Conservation (phyloP, 495 filamentous ascomycete genomes). For the Bryoglossum gracile region DNA sequence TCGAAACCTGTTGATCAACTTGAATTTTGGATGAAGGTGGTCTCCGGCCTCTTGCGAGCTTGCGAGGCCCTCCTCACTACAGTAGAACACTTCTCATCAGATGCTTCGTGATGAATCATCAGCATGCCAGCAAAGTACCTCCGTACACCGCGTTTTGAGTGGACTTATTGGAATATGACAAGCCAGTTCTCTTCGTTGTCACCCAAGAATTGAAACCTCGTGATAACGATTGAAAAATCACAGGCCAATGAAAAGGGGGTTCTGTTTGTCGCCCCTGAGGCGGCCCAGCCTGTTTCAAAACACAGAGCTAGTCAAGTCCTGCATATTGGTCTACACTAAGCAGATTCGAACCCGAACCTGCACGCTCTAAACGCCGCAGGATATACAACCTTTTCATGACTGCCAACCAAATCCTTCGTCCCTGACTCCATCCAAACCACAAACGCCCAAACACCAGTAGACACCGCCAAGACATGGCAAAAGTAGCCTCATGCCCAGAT, state of each 20-base stretch:
- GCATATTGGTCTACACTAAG: background rate
- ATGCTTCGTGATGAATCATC: too few relatives aligned
- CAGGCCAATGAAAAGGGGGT: background rate
- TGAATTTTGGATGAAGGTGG: background rate
- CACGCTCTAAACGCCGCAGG: constrained; percentile 7
- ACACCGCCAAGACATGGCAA: background rate
- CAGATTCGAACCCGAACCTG: constrained; percentile 1
- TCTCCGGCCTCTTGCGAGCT: background rate
- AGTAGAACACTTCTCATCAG: too few relatives aligned
- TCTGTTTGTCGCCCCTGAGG: constrained; percentile 4
- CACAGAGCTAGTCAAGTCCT: constrained; percentile 5
- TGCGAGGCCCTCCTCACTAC: too few relatives aligned
- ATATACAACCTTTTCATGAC: background rate
- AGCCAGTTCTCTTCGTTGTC: too few relatives aligned
- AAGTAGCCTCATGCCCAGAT: background rate
- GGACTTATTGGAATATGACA: too few relatives aligned
- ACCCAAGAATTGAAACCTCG: constrained; percentile 2
- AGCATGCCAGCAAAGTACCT: too few relatives aligned
- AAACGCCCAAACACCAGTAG: background rate
- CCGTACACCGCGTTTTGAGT: too few relatives aligned
- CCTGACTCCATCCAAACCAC: constrained; percentile 1
- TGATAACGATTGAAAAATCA: constrained; percentile 2
- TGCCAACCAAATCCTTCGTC: constrained; percentile 5
- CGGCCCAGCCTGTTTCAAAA: constrained; percentile 7
- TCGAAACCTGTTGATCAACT: background rate